Evolutionary conservation across 129 eudicot genomes (phyloP).

Genomic region (Flaveria trinervia): DNA sequence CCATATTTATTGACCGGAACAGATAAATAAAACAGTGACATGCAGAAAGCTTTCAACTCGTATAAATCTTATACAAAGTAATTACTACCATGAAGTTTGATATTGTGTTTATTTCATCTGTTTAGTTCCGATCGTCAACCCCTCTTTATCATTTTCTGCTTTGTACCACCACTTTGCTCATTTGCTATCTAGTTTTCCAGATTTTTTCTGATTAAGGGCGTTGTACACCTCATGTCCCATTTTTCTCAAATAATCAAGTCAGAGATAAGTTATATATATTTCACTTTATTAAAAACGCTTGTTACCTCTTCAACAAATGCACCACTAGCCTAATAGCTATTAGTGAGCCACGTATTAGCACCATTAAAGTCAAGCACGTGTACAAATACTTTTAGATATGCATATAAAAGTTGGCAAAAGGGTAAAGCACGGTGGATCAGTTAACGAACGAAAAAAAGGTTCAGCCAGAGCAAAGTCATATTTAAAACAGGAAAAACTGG

Average conservation of each 20-base stretch:
- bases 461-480: neutral
- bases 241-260: neutral
- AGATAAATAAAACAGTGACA: neutral
- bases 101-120: neutral
- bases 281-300: neutral
- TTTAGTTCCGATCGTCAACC: neutral
- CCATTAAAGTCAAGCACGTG: neutral
- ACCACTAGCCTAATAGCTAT: neutral
- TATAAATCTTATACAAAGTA: neutral
- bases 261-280: neutral
- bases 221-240: neutral
- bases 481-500: neutral
- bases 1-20: neutral
- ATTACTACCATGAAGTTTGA: neutral
- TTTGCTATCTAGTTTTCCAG: neutral
- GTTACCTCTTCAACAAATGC: neutral
- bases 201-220: neutral
- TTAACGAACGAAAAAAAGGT: neutral
- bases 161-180: neutral
- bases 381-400: neutral
- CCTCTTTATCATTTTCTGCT: neutral
- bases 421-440: neutral
- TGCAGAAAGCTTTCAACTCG: slow-evolving; percentile 1
- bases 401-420: neutral
- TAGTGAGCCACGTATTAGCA: neutral